Evolutionary conservation across 2,329 filamentous ascomycete genomes (phyloP).

Genomic region (Chalaropsis thielavioides): DNA sequence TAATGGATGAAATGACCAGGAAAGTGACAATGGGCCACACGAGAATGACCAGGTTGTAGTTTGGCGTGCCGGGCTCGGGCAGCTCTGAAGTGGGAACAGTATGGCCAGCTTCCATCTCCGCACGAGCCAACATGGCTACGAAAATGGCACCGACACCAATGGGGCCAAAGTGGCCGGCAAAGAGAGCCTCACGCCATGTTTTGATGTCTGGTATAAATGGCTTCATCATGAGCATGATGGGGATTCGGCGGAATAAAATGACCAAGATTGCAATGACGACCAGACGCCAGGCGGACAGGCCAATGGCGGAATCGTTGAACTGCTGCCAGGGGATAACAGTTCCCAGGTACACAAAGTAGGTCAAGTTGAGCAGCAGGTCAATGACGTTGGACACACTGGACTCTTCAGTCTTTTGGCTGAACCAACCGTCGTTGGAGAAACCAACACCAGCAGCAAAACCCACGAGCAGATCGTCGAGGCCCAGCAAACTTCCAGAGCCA

Average conservation of each 20-base stretch:
- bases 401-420: slow-evolving; percentile 94
- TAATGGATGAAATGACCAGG: slow-evolving; percentile 81
- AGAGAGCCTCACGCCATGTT: slow-evolving; percentile 92
- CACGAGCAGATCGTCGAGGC: slow-evolving; percentile 84
- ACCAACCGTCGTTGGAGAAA: slow-evolving; percentile 99
- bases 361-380: slow-evolving; percentile 87
- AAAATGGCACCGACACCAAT: slow-evolving; percentile 97
- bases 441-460: slow-evolving; percentile 95
- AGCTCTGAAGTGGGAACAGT: slow-evolving; percentile 58
- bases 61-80: slow-evolving; percentile 38
- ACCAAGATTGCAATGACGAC: slow-evolving; percentile 91
- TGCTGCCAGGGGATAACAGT: slow-evolving; percentile 94
- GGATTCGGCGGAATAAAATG: slow-evolving; percentile 88
- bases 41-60: slow-evolving; percentile 60
- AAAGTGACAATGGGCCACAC: slow-evolving; percentile 97
- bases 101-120: slow-evolving; percentile 66
- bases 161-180: slow-evolving; percentile 93
- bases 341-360: slow-evolving; percentile 95
- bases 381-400: slow-evolving; percentile 99
- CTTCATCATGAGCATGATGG: slow-evolving; percentile 83
- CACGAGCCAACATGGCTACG: slow-evolving; percentile 78
- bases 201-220: slow-evolving; percentile 93
- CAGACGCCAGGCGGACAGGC: slow-evolving; percentile 73
- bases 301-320: slow-evolving; percentile 62
- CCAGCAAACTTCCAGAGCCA: slow-evolving; percentile 79